Evolutionary conservation across 768 basidiomycete genomes (phyloP).

Genomic region (Mycena olivaceomarginata): DNA sequence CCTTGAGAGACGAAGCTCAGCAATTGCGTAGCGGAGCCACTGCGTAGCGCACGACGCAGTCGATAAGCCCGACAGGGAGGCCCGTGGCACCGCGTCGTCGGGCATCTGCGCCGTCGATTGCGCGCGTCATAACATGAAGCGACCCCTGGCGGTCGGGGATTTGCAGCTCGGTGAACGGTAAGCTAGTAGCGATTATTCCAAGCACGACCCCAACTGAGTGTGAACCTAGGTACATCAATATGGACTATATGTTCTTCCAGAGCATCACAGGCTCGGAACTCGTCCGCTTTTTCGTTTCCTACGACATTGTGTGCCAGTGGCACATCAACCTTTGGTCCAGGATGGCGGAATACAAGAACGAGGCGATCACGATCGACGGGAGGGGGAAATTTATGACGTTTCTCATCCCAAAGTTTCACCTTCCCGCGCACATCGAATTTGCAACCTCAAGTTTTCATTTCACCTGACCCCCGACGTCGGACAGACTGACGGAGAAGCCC

Average conservation of each 20-base stretch:
- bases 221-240: conserved; percentile 1
- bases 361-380: no score
- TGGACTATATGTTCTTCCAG: conserved; percentile 47
- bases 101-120: conserved; percentile 10
- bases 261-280: conserved; percentile 16
- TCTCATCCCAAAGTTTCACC: conserved; percentile 54
- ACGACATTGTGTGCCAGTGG: conserved; percentile 48
- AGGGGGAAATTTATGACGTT: conserved; percentile 24
- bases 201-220: no score
- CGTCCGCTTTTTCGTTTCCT: conserved; percentile 45
- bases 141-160: background rate
- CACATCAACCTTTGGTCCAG: background rate
- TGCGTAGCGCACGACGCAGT: no score
- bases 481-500: conserved; percentile 41
- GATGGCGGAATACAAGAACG: no score
- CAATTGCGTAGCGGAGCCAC: no score
- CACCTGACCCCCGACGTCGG: no score
- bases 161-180: conserved; percentile 54
- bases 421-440: conserved; percentile 48
- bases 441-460: conserved; percentile 41
- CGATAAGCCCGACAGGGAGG: conserved; percentile 47
- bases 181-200: no score
- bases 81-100: background rate
- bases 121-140: conserved; percentile 21
- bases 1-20: no score